A percentile compares a stretch with the other conserved stretches of the same genome.
Conservation (phyloP, 495 filamentous ascomycete species). For the Daldinia concentrica region DNA sequence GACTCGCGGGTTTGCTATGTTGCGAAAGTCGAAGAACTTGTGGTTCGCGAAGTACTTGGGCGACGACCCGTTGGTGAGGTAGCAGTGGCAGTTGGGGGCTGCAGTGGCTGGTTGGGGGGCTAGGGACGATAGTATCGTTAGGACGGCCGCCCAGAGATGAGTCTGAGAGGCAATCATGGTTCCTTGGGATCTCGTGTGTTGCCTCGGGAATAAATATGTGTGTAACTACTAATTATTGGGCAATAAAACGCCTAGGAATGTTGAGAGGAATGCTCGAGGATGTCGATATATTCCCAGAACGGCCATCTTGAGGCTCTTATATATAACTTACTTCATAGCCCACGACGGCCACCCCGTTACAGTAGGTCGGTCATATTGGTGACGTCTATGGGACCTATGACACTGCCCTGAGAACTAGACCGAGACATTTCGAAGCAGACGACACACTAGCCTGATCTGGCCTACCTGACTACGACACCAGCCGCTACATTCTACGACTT, state of each 20-base stretch:
- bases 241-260: neutral
- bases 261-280: neutral
- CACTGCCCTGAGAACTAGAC: neutral
- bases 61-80: constrained; percentile 54
- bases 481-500: neutral
- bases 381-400: neutral
- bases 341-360: neutral
- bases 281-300: neutral
- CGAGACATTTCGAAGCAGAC: neutral
- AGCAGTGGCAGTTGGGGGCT: constrained; percentile 56
- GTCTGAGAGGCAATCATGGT: constrained; percentile 19
- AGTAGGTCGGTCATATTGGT: neutral
- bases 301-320: constrained; percentile 17
- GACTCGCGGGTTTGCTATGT: constrained; percentile 51
- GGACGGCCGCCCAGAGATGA: constrained; percentile 1
- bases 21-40: constrained; percentile 75
- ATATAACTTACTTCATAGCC: neutral
- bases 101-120: neutral
- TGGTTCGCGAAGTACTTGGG: constrained; percentile 67
- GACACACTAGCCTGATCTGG: neutral
- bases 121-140: constrained; percentile 1
- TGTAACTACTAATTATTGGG: neutral
- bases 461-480: neutral
- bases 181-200: neutral
- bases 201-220: neutral